Percentiles rank a stretch among this genome's conserved stretches.
phyloP scores from a whole-genome alignment of 768 basidiomycete genomes.

The Pleurotus cornucopiae region DNA sequence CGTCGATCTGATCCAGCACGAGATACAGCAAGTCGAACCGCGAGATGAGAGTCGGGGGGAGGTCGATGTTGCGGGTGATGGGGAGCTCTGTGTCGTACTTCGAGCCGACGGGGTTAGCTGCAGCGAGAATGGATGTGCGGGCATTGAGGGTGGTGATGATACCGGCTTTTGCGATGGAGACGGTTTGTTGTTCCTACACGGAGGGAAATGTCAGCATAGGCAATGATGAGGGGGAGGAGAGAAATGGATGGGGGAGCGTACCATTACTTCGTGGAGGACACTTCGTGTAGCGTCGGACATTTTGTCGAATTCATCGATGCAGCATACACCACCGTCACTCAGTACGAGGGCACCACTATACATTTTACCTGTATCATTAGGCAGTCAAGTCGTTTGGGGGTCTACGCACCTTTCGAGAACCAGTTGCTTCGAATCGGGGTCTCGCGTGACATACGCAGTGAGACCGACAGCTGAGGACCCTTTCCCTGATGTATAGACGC shows the following conservation, averaged over 20 bases:
- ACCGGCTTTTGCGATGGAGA: constrained; percentile 97
- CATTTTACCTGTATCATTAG: background rate
- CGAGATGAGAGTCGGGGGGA: constrained; percentile 96
- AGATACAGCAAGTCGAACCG: constrained; percentile 96
- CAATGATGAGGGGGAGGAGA: background rate
- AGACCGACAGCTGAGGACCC: constrained; percentile 98
- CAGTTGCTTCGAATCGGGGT: constrained; percentile 97
- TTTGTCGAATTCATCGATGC: constrained; percentile 99
- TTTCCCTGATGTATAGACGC: constrained; percentile 97
- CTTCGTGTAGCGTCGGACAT: constrained; percentile 98
- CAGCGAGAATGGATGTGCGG: constrained; percentile 95
- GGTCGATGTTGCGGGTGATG: constrained; percentile 93
- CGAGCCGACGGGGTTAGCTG: constrained; percentile 95
- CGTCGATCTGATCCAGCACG: constrained; percentile 92
- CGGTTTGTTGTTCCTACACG: constrained; percentile 95
- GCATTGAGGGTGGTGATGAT: constrained; percentile 99
- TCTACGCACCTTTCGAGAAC: constrained; percentile 83
- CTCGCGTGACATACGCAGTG: constrained; percentile 96
- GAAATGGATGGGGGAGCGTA: constrained; percentile 19
- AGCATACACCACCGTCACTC: constrained; percentile 95
- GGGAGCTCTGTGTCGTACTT: constrained; percentile 91
- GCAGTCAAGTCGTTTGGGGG: background rate
- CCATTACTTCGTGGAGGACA: constrained; percentile 99
- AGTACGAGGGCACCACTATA: constrained; percentile 87
- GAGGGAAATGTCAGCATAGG: background rate